Evolutionary conservation across 768 basidiomycete genomes (phyloP).

Genomic region (Pilatotrama ljubarskyi): DNA sequence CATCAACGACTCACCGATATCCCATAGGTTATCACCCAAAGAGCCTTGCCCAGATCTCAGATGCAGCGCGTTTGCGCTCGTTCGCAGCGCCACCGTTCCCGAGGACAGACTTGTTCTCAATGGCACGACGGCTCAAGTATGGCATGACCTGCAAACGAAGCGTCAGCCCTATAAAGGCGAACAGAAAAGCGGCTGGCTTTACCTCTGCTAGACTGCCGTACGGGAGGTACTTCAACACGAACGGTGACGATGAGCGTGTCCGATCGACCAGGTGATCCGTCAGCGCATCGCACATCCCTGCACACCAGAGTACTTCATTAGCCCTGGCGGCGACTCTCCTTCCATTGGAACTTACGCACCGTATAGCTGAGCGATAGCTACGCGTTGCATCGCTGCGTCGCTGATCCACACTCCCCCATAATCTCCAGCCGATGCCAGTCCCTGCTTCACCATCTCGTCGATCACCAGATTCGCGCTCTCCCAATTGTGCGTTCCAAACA

Average conservation of each 20-base stretch:
- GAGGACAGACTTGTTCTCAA: conserved; percentile 91
- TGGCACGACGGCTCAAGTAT: conserved; percentile 83
- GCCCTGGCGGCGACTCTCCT: neutral
- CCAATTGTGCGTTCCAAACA: conserved; percentile 91
- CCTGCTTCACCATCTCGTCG: conserved; percentile 54
- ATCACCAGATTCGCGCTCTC: conserved; percentile 63
- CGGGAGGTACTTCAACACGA: conserved; percentile 82
- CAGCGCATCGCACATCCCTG: conserved; percentile 86
- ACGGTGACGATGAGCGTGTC: conserved; percentile 55
- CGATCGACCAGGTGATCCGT: conserved; percentile 68
- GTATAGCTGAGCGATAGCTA: conserved; percentile 80
- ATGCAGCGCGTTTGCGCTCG: conserved; percentile 60
- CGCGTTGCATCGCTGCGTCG: conserved; percentile 59
- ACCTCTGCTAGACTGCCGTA: conserved; percentile 74
- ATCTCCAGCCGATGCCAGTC: conserved; percentile 45
- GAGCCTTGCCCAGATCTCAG: conserved; percentile 48
- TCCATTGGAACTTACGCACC: conserved; percentile 46
- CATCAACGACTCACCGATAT: neutral
- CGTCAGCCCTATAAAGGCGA: neutral
- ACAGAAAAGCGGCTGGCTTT: neutral
- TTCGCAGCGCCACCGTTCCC: conserved; percentile 67
- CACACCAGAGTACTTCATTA: neutral
- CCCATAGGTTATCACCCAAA: conserved; percentile 27
- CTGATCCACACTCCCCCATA: conserved; percentile 39
- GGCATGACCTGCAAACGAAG: conserved; percentile 68